A percentile compares a stretch with the other conserved stretches of the same genome.
phyloP scores from a whole-genome alignment of 352 stramenopile genomes.

The Pythium phragmitis region DNA sequence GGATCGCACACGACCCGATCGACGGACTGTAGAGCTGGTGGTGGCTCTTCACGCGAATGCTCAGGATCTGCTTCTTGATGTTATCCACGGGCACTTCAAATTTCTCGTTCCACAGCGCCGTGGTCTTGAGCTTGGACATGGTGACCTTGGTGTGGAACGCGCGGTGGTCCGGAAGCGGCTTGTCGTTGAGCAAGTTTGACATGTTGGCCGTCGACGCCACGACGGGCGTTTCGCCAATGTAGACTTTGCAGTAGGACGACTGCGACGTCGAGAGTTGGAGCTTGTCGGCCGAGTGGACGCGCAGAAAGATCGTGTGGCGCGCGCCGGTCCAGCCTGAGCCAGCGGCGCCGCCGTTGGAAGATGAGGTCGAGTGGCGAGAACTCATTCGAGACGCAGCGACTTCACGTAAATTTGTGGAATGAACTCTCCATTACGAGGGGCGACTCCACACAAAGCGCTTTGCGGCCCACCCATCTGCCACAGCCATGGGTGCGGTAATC shows the following conservation, averaged over 20 bases:
- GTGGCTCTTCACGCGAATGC: conserved; percentile 74
- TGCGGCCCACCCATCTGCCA: background rate
- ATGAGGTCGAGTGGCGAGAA: conserved; percentile 19
- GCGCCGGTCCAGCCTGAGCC: conserved; percentile 19
- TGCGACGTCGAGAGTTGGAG: conserved; percentile 40
- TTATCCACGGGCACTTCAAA: conserved; percentile 58
- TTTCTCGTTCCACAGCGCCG: conserved; percentile 78
- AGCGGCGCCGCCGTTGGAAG: conserved; percentile 9
- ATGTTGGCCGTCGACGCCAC: conserved; percentile 31
- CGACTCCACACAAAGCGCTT: background rate
- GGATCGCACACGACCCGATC: conserved; percentile 58
- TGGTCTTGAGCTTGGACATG: conserved; percentile 27
- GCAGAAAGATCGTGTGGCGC: conserved; percentile 62
- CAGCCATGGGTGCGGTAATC: background rate
- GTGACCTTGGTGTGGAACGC: conserved; percentile 64
- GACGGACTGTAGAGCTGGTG: conserved; percentile 60
- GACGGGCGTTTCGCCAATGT: conserved; percentile 54
- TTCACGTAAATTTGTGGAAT: background rate
- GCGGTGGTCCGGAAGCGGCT: conserved; percentile 29
- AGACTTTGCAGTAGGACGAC: conserved; percentile 70
- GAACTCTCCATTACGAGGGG: background rate
- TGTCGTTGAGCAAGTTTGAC: conserved; percentile 20
- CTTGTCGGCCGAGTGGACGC: conserved; percentile 61
- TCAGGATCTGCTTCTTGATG: conserved; percentile 50
- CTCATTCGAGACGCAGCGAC: conserved; percentile 3